Evolutionary conservation across 257 asterid species (phyloP).

Genomic region (Verbascum thapsus): DNA sequence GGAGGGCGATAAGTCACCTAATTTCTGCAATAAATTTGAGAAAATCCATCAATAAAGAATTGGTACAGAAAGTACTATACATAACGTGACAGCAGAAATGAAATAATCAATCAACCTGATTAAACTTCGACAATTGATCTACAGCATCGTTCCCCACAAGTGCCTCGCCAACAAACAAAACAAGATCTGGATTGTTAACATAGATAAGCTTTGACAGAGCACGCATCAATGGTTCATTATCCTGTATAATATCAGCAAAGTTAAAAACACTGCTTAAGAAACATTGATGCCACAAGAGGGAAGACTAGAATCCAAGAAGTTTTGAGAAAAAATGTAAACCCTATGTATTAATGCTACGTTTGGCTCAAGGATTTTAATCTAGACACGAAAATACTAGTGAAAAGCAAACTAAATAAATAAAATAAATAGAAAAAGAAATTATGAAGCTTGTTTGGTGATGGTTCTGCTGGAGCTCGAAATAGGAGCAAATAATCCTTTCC

Average conservation of each 20-base stretch:
- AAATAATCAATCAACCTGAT: slow-evolving; percentile 58
- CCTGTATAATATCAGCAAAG: slow-evolving; percentile 47
- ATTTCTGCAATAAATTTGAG: slow-evolving; percentile 56
- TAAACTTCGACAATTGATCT: slow-evolving; percentile 88
- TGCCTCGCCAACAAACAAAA: slow-evolving; percentile 97
- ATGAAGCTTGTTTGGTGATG: no score
- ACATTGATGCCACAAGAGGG: not conserved
- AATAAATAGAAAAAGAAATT: no score
- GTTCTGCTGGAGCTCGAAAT: no score
- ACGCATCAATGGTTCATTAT: slow-evolving; percentile 96
- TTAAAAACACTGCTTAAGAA: not conserved
- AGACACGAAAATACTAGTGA: no score
- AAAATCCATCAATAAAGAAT: not conserved
- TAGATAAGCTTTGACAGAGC: slow-evolving; percentile 92
- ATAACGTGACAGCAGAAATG: not conserved
- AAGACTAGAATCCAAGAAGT: not conserved
- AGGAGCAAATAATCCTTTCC: no score
- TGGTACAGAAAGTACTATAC: not conserved
- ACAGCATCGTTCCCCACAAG: slow-evolving; percentile 97
- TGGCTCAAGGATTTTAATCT: no score
- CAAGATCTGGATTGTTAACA: slow-evolving; percentile 78
- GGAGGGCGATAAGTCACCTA: slow-evolving; percentile 88
- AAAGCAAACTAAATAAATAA: no score
- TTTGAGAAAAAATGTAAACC: not conserved
- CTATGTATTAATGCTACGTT: no score